Conservation (phyloP, 192 early-diverging fungal genomes). For the Coemansia sp. region DNA sequence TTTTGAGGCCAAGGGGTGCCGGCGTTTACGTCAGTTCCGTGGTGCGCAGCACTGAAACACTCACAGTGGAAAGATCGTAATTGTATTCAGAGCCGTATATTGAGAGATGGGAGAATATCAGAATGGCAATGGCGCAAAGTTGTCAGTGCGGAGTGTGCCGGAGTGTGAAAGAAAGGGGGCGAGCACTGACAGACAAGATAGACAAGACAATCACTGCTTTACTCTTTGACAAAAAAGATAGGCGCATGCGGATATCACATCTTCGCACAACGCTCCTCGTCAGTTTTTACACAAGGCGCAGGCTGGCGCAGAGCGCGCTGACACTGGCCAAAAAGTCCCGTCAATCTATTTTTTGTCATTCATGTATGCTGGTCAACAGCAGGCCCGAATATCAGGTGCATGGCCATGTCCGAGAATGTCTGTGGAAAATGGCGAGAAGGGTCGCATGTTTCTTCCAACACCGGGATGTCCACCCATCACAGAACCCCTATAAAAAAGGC, state of each 20-base stretch:
- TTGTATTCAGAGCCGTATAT: neutral
- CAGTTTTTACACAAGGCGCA: neutral
- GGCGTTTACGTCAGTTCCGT: constrained; percentile 12
- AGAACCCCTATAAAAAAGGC: constrained; percentile 3
- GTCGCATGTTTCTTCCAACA: neutral
- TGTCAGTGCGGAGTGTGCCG: neutral
- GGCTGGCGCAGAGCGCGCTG: neutral
- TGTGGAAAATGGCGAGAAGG: neutral
- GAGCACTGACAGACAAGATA: neutral
- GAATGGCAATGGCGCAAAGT: neutral
- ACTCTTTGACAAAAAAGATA: neutral
- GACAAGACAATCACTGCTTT: constrained; percentile 3
- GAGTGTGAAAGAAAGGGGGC: constrained; percentile 3
- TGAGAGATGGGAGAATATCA: neutral
- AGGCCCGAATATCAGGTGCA: constrained; percentile 10
- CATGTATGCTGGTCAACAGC: neutral
- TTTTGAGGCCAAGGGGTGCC: constrained; percentile 5
- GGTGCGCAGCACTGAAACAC: neutral
- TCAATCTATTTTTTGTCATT: neutral
- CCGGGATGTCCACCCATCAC: neutral
- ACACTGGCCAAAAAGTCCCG: neutral
- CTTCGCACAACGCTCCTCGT: neutral
- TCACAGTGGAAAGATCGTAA: neutral
- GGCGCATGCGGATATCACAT: constrained; percentile 1
- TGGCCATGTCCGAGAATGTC: neutral